Conservation (phyloP, 257 asterid species). For the Solanum dulcamara region DNA sequence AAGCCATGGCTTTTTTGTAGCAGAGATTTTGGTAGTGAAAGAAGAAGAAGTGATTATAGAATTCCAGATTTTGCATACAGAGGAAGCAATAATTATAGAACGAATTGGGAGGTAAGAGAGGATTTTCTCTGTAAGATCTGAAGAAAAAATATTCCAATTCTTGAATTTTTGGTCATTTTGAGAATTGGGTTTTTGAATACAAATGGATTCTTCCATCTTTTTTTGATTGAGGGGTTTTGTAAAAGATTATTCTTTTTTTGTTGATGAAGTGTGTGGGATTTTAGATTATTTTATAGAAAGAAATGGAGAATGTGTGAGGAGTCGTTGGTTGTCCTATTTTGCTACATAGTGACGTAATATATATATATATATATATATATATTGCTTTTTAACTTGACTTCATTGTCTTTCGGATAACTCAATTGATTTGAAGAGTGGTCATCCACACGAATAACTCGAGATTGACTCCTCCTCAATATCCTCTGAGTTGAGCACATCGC, state of each 20-base stretch:
- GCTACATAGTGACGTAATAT: not conserved
- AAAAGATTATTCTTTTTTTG: not conserved
- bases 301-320: not conserved
- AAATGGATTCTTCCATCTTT: not conserved
- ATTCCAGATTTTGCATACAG: slow-evolving; percentile 30
- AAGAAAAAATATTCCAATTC: slow-evolving; percentile 7
- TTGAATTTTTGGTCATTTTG: not conserved
- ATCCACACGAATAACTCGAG: no score
- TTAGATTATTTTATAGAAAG: not conserved
- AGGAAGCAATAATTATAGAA: slow-evolving; percentile 19
- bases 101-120: slow-evolving; percentile 22
- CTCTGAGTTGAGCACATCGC: no score
- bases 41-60: slow-evolving; percentile 8
- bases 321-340: not conserved
- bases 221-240: not conserved
- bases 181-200: not conserved
- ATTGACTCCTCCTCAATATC: no score
- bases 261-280: not conserved
- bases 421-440: no score
- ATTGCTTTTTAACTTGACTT: no score
- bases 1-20: slow-evolving; percentile 20
- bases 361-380: no score
- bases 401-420: no score
- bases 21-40: slow-evolving; percentile 3
- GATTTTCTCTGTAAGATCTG: slow-evolving; percentile 19